A percentile compares a stretch with the other conserved stretches of the same genome.
Conservation (phyloP, 31 red algal genomes). For the Porphyra umbilicalis region DNA sequence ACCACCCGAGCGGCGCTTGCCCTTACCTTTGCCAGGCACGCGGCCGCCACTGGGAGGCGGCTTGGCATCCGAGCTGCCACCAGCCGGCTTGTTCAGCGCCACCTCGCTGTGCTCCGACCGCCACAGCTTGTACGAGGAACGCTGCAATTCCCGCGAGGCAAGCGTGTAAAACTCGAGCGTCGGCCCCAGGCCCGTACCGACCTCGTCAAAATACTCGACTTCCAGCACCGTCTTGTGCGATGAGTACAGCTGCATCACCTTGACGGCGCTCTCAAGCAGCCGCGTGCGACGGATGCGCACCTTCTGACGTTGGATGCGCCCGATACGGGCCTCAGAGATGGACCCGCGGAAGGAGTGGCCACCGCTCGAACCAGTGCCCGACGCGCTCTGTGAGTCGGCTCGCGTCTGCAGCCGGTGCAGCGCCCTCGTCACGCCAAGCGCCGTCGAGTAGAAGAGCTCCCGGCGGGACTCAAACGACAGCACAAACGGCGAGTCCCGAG, state of each 20-base stretch:
- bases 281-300: constrained; percentile 70
- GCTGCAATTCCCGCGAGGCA: constrained; percentile 73
- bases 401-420: constrained; percentile 67
- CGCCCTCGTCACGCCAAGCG: constrained; percentile 66
- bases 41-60: not conserved
- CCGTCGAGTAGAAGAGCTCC: constrained; percentile 59
- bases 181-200: constrained; percentile 91
- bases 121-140: constrained; percentile 65
- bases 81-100: not conserved
- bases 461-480: constrained; percentile 73
- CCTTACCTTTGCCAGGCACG: not conserved
- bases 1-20: not conserved
- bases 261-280: constrained; percentile 73
- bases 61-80: not conserved
- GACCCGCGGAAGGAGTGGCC: constrained; percentile 20
- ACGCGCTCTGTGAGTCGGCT: constrained; percentile 18
- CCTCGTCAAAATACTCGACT: constrained; percentile 87
- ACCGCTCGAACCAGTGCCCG: constrained; percentile 20
- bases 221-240: constrained; percentile 70
- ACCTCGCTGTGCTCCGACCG: constrained; percentile 1
- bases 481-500: constrained; percentile 47
- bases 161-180: constrained; percentile 95
- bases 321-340: constrained; percentile 50
- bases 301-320: constrained; percentile 82
- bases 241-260: constrained; percentile 74